Conservation (phyloP, 495 filamentous ascomycete genomes). For the Apiosordaria backusii region DNA sequence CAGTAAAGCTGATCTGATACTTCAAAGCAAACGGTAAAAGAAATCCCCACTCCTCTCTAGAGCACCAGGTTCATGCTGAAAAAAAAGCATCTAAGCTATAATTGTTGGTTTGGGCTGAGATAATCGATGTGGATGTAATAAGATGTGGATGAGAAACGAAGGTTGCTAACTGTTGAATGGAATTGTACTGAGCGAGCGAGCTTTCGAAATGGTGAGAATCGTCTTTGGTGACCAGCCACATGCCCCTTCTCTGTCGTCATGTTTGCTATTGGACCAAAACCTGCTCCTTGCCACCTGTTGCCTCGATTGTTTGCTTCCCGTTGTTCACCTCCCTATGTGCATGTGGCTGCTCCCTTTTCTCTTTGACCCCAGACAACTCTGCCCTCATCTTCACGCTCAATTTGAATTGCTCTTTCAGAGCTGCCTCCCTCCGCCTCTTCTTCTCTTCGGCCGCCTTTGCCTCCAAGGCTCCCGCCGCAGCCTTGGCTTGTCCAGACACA, state of each 20-base stretch:
- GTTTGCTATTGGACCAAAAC: not conserved
- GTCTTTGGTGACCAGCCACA: not conserved
- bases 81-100: not conserved
- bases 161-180: not conserved
- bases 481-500: constrained; percentile 32
- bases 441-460: not conserved
- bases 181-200: not conserved
- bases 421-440: not conserved
- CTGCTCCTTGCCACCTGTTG: not conserved
- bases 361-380: constrained; percentile 9
- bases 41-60: not conserved
- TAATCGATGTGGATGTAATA: not conserved
- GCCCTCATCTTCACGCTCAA: not conserved
- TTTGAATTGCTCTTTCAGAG: not conserved
- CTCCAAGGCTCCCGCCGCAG: constrained; percentile 18
- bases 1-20: not conserved
- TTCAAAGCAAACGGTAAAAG: not conserved
- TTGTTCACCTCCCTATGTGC: constrained; percentile 12
- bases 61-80: constrained; percentile 1
- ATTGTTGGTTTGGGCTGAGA: not conserved
- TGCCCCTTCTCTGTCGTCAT: not conserved
- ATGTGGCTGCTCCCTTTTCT: constrained; percentile 10
- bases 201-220: not conserved
- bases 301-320: constrained; percentile 19
- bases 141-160: not conserved